Evolutionary conservation across 805 yeast species (phyloP), one percentile per base, ranked within the genome.

Genomic region (Yamadazyma akitaensis): DNA sequence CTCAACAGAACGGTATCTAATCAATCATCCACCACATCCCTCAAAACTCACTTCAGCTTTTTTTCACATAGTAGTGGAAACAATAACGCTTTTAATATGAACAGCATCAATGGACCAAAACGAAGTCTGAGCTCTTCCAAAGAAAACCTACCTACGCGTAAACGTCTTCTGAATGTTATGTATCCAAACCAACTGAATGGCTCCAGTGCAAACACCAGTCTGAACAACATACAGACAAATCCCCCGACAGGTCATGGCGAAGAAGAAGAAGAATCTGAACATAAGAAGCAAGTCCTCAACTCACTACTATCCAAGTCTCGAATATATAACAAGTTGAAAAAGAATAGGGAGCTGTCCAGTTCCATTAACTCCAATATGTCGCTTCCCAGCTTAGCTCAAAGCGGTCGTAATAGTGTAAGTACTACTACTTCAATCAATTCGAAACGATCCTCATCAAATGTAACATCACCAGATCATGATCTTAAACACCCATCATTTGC

Each of bases 311-410:
- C 68, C 14, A 71, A 70, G 46, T 62, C 73, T 3, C 59, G 60
- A 48, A 55, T 71, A 33, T 71, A 70, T 50, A 64, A 63, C 48
- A 63, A 64, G 45, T 53, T 70, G 19, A 69, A 62, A 48, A 68
- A 66, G 44, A 60, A 66, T 43, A 55, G 75, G 5, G 74, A 70
- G 37, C 69, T 65, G 62, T 51, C 62, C 8, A 47, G 62, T n/a
- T 63, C 69, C 2, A 42, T 57, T 39, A 55, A 48, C 25, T 63
- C 69, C 2, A 54, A 47, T 24, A 37, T 48, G 12, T 59, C 65
- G 7, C 13, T 21, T 7, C 44, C 46, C 2, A 41, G 21, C 43
- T 50, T 10, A 51, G 51, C 14, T 50, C 51, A 56, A 37, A 53
- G 64, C 37, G 57, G 51, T 46, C 50, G 65, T 38, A 58, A 56